Evolutionary conservation across 805 yeast genomes (phyloP).

Genomic region (Monosporozyma solicola): DNA sequence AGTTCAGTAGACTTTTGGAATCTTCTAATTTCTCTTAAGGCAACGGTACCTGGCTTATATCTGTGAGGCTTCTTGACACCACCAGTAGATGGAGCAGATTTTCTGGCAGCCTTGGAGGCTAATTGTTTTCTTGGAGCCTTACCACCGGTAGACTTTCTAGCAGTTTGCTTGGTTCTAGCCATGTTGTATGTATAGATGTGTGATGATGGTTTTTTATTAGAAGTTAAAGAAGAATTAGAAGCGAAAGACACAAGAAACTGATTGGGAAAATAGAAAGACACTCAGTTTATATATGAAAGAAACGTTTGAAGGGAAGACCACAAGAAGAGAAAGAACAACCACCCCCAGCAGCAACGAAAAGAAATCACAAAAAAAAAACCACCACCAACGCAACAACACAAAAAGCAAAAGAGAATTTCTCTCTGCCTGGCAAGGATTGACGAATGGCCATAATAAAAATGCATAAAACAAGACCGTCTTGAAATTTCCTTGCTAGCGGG

Average conservation of each 20-base stretch:
- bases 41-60: constrained; percentile 96
- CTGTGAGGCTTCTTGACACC: constrained; percentile 94
- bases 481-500: neutral
- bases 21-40: constrained; percentile 94
- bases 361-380: neutral
- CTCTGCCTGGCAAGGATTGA: neutral
- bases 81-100: constrained; percentile 84
- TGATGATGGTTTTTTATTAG: neutral
- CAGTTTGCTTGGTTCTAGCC: constrained; percentile 94
- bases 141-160: constrained; percentile 94
- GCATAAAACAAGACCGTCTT: neutral
- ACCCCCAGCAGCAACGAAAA: neutral
- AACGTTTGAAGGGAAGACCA: neutral
- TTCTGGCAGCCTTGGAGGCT: constrained; percentile 90
- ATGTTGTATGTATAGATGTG: constrained; percentile 26
- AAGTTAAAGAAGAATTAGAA: neutral
- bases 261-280: neutral
- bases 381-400: neutral
- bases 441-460: constrained; percentile 1
- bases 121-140: constrained; percentile 92
- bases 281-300: neutral
- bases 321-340: neutral
- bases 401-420: neutral
- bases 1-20: constrained; percentile 95
- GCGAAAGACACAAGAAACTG: neutral